Evolutionary conservation across 2,329 filamentous ascomycete species (phyloP), one percentile per base, ranked within the genome.

Genomic region (Nemania abortiva): DNA sequence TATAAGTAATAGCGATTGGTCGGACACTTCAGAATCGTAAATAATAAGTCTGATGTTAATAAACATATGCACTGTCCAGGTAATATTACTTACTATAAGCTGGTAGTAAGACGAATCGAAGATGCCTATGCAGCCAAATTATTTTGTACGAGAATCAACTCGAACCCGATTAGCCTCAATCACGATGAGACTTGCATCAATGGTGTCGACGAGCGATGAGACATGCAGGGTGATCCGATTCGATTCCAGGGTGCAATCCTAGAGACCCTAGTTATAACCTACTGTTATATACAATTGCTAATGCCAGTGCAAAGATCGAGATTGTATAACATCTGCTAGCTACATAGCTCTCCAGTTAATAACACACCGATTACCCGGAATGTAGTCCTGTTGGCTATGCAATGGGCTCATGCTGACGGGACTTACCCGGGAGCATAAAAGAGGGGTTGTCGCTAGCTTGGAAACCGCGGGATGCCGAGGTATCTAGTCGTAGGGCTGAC

Each of bases 371-470:
- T 5, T 34, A 34, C 31, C 31, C 9, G 31, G 31, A 9, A 47
- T 42, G 6, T 15, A 42, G 37, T 42, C 37, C 37, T 7, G 37
- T 15, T 15, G 37, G 37, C 11, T n/a, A 47, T 47, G 15, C 42
- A n/a, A 15, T 47, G 42, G n/a, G 42, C 42, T 47, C 15, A 15
- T 6, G 42, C 42, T n/a, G 42, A 47, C 42, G 15, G 15, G 42
- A 47, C 60, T 34, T 55, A 64, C 60, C 29, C 42, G 29, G 47
- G 31, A 65, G 29, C 54, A 15, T 27, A 20, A 58, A 59, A 59
- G 59, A 67, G 65, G 57, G 63, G 56, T 29, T 69, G 27, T 13
- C 3, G 34, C 22, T 29, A 53, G 57, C 24, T 31, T 55, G 31
- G 29, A 42, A 42, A 42, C 13, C 10, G 13, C 39, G 39, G 39